These are phyloP conservation scores for Salix brachista DNA, from an alignment of 345 rosid species.

Conservation along the genomic window DNA sequence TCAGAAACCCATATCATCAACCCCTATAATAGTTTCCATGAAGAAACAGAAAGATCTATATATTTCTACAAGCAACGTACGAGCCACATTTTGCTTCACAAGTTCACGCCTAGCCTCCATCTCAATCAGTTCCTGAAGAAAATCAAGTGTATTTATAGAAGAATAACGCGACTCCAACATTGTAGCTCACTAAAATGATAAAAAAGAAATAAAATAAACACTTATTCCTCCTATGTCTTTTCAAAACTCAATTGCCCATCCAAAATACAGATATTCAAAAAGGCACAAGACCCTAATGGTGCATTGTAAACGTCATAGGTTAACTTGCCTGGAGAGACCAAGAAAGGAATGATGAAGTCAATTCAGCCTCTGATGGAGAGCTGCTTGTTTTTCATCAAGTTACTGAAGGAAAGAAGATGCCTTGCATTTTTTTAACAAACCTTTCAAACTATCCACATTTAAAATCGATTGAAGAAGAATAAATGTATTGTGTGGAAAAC, in stretches of 20 bases:
- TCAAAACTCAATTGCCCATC: background rate
- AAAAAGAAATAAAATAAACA: background rate
- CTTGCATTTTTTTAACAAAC: background rate
- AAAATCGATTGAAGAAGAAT: background rate
- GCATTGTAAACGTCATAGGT: background rate
- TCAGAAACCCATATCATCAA: no score
- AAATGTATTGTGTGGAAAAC: background rate
- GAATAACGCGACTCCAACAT: background rate
- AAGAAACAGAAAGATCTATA: slow-evolving; percentile 1
- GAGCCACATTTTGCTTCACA: slow-evolving; percentile 72
- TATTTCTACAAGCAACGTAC: slow-evolving; percentile 39
- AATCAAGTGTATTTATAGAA: background rate
- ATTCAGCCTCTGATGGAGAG: background rate
- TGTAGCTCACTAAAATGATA: background rate
- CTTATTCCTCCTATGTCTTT: background rate
- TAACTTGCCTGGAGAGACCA: background rate
- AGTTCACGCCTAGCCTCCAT: slow-evolving; percentile 86
- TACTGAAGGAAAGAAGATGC: background rate
- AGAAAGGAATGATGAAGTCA: background rate
- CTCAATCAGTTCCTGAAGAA: slow-evolving; percentile 61
- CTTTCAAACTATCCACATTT: background rate
- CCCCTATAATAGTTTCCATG: background rate
- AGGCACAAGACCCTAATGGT: background rate
- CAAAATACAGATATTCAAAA: background rate
- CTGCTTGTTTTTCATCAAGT: background rate